Evolutionary conservation across 805 yeast species (phyloP).

Genomic region (Nakazawaea siamensis): DNA sequence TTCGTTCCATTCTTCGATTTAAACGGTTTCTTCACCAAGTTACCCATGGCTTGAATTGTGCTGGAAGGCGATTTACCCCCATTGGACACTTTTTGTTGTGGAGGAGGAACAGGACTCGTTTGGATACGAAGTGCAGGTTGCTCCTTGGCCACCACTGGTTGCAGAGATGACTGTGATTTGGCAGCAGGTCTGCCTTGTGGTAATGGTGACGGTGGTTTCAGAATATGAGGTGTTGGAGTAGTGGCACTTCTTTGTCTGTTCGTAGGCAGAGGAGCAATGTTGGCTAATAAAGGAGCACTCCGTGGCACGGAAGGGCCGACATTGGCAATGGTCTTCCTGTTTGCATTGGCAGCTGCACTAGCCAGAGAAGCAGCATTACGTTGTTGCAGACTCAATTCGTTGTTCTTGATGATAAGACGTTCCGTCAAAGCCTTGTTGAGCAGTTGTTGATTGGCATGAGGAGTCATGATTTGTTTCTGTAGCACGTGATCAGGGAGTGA

Average conservation of each 20-base stretch:
- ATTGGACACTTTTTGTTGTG: neutral
- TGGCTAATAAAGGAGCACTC: neutral
- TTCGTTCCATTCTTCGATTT: neutral
- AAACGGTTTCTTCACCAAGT: neutral
- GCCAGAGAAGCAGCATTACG: slow-evolving; percentile 12
- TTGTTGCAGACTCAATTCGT: slow-evolving; percentile 18
- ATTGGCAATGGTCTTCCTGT: no score
- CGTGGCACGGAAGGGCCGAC: no score
- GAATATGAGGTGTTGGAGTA: neutral
- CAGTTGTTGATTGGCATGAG: slow-evolving; percentile 22
- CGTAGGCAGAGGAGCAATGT: neutral
- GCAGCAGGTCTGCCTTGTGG: neutral
- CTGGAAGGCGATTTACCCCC: neutral
- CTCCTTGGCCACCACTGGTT: neutral
- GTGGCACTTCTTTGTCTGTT: neutral
- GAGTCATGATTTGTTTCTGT: slow-evolving; percentile 22
- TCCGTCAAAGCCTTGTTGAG: slow-evolving; percentile 26
- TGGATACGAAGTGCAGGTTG: neutral
- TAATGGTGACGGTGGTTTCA: neutral
- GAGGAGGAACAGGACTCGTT: neutral
- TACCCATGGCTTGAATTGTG: neutral
- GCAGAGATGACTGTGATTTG: neutral
- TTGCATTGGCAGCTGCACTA: slow-evolving; percentile 16
- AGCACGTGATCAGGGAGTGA: slow-evolving; percentile 21
- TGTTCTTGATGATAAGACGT: slow-evolving; percentile 22